Conservation (phyloP, 345 rosid species). For the Populus tremula region DNA sequence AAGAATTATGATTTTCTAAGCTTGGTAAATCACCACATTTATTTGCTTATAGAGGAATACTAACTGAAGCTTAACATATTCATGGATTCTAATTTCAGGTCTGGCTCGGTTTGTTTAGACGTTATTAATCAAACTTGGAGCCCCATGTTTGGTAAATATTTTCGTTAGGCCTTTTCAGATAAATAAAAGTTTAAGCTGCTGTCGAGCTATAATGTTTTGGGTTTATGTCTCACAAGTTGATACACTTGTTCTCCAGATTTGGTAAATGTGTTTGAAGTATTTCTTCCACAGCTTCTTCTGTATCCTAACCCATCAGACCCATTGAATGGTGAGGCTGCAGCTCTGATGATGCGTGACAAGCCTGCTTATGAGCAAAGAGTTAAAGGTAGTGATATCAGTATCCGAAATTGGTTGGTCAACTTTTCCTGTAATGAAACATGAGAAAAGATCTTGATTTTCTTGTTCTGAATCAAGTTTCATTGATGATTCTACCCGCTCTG, state of each 20-base stretch:
- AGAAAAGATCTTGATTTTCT: not conserved
- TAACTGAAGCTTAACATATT: conserved; percentile 6
- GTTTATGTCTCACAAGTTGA: conserved; percentile 14
- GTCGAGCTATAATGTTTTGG: not conserved
- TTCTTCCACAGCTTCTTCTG: conserved; percentile 95
- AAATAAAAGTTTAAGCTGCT: not conserved
- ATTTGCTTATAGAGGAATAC: conserved; percentile 10
- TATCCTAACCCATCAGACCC: conserved; percentile 97
- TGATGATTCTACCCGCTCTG: not conserved
- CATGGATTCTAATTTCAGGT: conserved; percentile 37
- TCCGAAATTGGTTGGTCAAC: not conserved
- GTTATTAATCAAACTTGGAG: conserved; percentile 88
- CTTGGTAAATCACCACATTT: not conserved
- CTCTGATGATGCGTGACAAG: conserved; percentile 47
- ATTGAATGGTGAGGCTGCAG: conserved; percentile 97
- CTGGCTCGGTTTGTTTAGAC: conserved; percentile 84
- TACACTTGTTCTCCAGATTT: conserved; percentile 49
- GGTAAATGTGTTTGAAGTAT: conserved; percentile 90
- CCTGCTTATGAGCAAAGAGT: conserved; percentile 57
- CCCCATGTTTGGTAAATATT: conserved; percentile 61
- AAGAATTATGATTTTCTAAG: not conserved
- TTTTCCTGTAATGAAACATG: not conserved
- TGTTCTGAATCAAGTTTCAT: not conserved
- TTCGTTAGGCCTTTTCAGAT: not conserved
- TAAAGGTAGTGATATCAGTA: conserved; percentile 38